phyloP scores from a whole-genome alignment of 2,329 filamentous ascomycete genomes.

The Colletotrichum sp. region DNA sequence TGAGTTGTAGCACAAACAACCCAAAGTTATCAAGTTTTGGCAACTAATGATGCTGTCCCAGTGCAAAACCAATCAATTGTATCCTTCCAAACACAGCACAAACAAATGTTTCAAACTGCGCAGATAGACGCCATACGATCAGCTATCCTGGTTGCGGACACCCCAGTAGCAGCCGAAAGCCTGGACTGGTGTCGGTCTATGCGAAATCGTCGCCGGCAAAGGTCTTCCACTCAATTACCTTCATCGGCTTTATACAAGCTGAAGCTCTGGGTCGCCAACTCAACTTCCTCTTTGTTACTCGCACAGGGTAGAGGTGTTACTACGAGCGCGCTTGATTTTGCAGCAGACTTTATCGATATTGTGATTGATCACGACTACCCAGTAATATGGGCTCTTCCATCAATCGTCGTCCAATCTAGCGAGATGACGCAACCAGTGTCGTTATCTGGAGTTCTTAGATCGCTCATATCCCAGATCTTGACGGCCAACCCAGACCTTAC shows the following conservation, averaged over 20 bases:
- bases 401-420: fast-evolving
- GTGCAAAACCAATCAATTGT: fast-evolving
- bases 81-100: fast-evolving
- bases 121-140: background rate
- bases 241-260: background rate
- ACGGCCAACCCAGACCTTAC: background rate
- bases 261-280: background rate
- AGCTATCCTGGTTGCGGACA: fast-evolving
- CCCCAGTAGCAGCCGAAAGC: background rate
- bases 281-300: background rate
- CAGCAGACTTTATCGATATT: background rate
- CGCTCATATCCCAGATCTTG: background rate
- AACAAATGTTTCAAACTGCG: background rate
- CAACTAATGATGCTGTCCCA: too few species aligned
- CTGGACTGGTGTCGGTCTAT: background rate
- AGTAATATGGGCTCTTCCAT: background rate
- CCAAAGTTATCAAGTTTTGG: fast-evolving
- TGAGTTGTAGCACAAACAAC: background rate
- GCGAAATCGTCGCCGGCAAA: background rate
- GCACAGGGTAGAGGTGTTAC: background rate
- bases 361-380: background rate
- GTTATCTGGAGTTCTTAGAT: fast-evolving
- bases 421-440: fast-evolving
- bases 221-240: background rate
- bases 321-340: background rate